Base-by-base conservation (phyloP, 2,329 filamentous ascomycete species). In the Fusarium sp. region DNA sequence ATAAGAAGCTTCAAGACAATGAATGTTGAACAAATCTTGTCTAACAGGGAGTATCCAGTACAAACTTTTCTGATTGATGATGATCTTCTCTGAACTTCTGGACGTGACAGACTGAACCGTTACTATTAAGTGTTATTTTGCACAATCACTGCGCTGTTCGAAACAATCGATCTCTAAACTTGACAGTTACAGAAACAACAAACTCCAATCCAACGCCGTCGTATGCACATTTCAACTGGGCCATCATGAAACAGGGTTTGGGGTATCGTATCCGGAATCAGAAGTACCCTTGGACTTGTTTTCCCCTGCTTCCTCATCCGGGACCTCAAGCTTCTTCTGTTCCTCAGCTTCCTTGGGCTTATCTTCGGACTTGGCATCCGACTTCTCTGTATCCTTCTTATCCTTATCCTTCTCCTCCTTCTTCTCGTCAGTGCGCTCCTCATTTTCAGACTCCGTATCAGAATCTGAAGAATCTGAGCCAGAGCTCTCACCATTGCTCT, bases 251-350 rank as follows among this genome's bases (percentile, higher is more conserved):
- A 43, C 49, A 13, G 46, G 41, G 40, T 74, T 72, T 20, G 72
- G 72, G 25, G 75, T 77, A 42, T 77, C 75, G 54, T 78, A 77
- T 37, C 76, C 76, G 27, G 76, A 78, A 60, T 78, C 76, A 17
- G 76, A 78, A 11, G 70, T 70, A 25, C 66, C 71, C 73, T 77
- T 78, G 18, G 68, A 45, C 18, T 67, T 70, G n/a, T 67, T 66
- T 29, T 58, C 61, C 10, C n/a, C 48, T 4, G 23, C 35, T 13
- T 50, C 41, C 36, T 59, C 59, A 11, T 46, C 56, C 11, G 21
- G 31, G 13, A 46, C 63, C 61, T 70, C 45, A 10, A 33, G 48
- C 40, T 61, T 58, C 56, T 63, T 40, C 20, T 61, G 47, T 6
- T 62, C 57, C 29, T 61, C 50, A 3, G 15, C 23, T 11, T 47